These are phyloP conservation scores for Ogataea methanolica DNA, from an alignment of 805 yeast genomes.

Conservation along the genomic window DNA sequence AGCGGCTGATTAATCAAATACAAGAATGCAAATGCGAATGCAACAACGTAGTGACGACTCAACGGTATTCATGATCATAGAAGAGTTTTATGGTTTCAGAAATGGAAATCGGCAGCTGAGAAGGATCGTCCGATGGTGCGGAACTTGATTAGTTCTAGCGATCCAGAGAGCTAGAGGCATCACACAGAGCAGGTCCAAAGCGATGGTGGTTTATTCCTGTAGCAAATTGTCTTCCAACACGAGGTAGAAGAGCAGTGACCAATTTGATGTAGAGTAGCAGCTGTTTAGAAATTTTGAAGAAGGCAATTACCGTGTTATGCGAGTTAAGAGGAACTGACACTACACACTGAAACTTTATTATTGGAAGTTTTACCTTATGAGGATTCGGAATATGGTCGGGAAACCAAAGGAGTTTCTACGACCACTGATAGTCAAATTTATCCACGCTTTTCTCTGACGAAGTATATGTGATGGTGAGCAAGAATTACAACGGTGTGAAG, in stretches of 20 bases:
- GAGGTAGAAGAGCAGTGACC: too few relatives aligned
- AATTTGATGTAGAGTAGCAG: slow-evolving; percentile 2
- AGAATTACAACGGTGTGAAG: slow-evolving; percentile 26
- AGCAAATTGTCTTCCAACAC: too few relatives aligned
- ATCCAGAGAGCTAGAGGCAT: slow-evolving; percentile 23
- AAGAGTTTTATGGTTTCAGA: slow-evolving; percentile 38
- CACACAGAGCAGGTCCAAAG: slow-evolving; percentile 30
- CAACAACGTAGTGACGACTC: too few relatives aligned
- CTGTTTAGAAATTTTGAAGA: slow-evolving; percentile 22
- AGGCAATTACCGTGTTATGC: slow-evolving; percentile 29
- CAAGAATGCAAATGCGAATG: too few relatives aligned
- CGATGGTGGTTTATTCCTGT: slow-evolving; percentile 4
- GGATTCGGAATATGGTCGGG: slow-evolving; percentile 8
- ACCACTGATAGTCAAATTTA: slow-evolving; percentile 6
- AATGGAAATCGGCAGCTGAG: slow-evolving; percentile 43
- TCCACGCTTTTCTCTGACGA: slow-evolving; percentile 50
- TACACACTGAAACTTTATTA: slow-evolving; percentile 43
- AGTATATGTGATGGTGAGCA: slow-evolving; percentile 30
- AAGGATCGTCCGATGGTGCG: slow-evolving; percentile 41
- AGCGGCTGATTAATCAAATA: too few relatives aligned
- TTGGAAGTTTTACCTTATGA: slow-evolving; percentile 27
- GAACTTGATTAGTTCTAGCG: slow-evolving; percentile 37
- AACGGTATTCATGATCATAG: slow-evolving; percentile 25
- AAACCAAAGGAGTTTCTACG: neutral
- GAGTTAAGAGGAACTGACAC: slow-evolving; percentile 44